A percentile compares a stretch with the other conserved stretches of the same genome.
These are phyloP conservation scores for Penicillium roqueforti DNA, from an alignment of 495 filamentous ascomycete species.

Conservation along the genomic window DNA sequence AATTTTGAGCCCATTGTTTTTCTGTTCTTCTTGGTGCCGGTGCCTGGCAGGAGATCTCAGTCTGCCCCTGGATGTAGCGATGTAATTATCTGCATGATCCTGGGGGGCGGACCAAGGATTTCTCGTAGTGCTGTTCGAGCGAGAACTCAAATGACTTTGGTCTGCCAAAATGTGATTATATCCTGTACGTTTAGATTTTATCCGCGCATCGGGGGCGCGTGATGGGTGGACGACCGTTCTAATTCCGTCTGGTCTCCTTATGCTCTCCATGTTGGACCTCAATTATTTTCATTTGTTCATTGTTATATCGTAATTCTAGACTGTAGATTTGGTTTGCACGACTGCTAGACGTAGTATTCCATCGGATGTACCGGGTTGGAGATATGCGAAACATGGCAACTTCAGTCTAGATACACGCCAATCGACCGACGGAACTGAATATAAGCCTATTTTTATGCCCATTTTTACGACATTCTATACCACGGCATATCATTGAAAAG, in stretches of 20 bases:
- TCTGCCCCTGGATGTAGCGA: slow-evolving; percentile 29
- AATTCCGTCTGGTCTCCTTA: slow-evolving; percentile 30
- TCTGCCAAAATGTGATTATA: slow-evolving; percentile 46
- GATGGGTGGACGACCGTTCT: slow-evolving; percentile 28
- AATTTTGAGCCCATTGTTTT: slow-evolving; percentile 52
- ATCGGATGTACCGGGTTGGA: not conserved
- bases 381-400: too few species aligned
- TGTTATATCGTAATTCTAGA: not conserved
- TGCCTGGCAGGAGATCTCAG: slow-evolving; percentile 11
- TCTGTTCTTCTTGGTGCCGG: slow-evolving; percentile 30
- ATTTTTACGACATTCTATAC: not conserved
- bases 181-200: slow-evolving; percentile 50
- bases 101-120: slow-evolving; percentile 13
- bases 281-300: slow-evolving; percentile 33
- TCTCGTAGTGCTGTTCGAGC: slow-evolving; percentile 6
- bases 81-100: slow-evolving; percentile 19
- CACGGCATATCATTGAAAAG: not conserved
- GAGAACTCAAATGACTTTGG: slow-evolving; percentile 12
- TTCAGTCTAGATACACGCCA: not conserved
- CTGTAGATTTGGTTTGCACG: not conserved
- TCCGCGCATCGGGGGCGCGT: slow-evolving; percentile 36
- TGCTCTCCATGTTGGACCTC: slow-evolving; percentile 31
- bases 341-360: too few species aligned
- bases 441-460: not conserved
- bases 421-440: not conserved